Base-by-base conservation (phyloP, 2,329 filamentous ascomycete species). In the Lachnellula willkommii region DNA sequence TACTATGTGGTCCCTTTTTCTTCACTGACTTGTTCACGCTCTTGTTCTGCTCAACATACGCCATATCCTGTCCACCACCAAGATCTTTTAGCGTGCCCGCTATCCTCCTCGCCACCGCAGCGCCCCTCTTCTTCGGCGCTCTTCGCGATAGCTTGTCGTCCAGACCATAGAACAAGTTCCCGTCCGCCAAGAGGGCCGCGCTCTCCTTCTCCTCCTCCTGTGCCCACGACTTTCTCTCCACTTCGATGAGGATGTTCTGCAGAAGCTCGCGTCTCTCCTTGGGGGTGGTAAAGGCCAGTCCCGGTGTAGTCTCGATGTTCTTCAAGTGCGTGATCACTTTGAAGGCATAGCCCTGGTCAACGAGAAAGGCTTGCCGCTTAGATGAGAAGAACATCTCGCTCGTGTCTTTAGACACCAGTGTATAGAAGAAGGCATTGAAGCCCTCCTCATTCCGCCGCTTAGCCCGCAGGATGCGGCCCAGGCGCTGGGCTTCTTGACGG, bases 371-470 rank as follows among this genome's bases (percentile, higher is more conserved):
- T 72, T 99, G 94, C 9, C 94, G 83, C 73, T 96, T 97, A 3
- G 91, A 92, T 0, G 93, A 96, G 72, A 96, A 99, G 69, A 85
- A 94, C 93, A 99, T 97, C 71, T 99, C 94, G 59, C 92, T 87
- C 0, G 94, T 99, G 69, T 99, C 94, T 71, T 97, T 97, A 5
- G 90, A 95, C 3, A 99, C 94, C 0, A 99, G 81, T 0, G 90
- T 95, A 74, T 99, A 99, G 77, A 99, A 99, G 73, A 97, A 99
- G 0, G 94, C 94, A 69, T 99, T 99, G 73, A 99, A 99, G 6
- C 94, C 94, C 71, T 97, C 94, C 65, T 99, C 94, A 65, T 96
- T 97, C 70, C 94, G 83, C 17, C 94, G 84, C 74, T 99, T 99
- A 14, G 94, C 94, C 73, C 94, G 83, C 3, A 99, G 82, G 65